Evolutionary conservation across 140 eudicot species (phyloP).

Genomic region (Ambrosia hybrid): DNA sequence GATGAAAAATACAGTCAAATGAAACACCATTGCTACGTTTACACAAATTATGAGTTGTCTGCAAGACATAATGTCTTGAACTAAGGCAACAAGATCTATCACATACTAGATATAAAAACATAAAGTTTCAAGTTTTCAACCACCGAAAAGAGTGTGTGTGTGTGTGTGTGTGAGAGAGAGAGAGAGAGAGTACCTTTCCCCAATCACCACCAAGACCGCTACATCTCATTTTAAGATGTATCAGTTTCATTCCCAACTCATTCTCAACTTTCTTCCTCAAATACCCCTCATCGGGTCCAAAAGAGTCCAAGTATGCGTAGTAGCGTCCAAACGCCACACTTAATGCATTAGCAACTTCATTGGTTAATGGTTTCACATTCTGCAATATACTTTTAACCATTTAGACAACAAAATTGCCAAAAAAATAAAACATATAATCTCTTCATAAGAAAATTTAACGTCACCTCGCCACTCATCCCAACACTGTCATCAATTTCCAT

Average conservation of each 20-base stretch:
- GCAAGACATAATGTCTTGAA: constrained; percentile 13
- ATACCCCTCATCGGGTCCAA: too few species aligned
- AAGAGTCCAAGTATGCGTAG: constrained; percentile 40
- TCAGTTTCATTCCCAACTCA: too few species aligned
- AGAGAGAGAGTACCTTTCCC: constrained; percentile 77
- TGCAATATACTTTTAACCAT: constrained; percentile 32
- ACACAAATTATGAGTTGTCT: constrained; percentile 1
- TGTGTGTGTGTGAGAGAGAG: constrained; percentile 3
- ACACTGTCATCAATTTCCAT: constrained; percentile 86
- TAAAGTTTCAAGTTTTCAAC: neutral
- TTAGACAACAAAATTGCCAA: constrained; percentile 8
- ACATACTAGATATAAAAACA: neutral
- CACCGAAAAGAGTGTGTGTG: neutral
- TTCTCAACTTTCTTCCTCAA: too few species aligned
- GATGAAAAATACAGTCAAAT: neutral
- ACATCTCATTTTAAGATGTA: constrained; percentile 66
- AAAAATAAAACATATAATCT: neutral
- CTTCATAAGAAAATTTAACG: neutral
- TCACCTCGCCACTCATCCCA: constrained; percentile 94
- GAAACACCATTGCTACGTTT: neutral
- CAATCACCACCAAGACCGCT: constrained; percentile 85
- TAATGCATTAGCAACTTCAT: constrained; percentile 62
- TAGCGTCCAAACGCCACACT: constrained; percentile 60
- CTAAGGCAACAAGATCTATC: constrained; percentile 14
- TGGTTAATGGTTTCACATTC: constrained; percentile 76